Percentiles rank a stretch among this genome's conserved stretches.
Conservation (phyloP, 192 early-diverging fungal genomes). For the Lobulomyces angularis region DNA sequence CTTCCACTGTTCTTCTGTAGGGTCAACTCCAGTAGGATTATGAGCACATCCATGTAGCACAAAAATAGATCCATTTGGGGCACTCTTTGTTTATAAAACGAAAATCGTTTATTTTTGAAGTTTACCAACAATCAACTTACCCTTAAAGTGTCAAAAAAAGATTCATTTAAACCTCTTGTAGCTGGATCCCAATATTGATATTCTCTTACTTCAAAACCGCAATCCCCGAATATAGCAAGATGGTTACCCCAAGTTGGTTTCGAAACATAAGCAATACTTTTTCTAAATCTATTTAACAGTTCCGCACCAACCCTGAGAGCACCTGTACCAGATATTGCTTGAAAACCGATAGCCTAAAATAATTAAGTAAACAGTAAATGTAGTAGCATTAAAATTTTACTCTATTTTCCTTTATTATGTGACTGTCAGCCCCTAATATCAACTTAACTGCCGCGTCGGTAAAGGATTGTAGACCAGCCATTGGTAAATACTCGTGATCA, state of each 20-base stretch:
- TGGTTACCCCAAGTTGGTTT: conserved; percentile 99
- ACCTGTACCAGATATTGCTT: conserved; percentile 93
- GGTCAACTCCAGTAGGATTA: conserved; percentile 98
- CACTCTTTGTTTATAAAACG: conserved; percentile 22
- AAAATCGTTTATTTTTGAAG: conserved; percentile 1
- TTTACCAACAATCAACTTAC: conserved; percentile 5
- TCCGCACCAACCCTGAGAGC: conserved; percentile 74
- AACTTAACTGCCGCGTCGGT: conserved; percentile 67
- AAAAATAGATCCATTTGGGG: conserved; percentile 70
- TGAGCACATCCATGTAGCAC: conserved; percentile 94
- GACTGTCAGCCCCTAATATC: conserved; percentile 67
- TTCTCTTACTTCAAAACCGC: conserved; percentile 69
- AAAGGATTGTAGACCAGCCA: conserved; percentile 69
- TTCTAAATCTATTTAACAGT: conserved; percentile 65
- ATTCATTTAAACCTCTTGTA: conserved; percentile 66
- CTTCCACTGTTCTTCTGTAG: conserved; percentile 87
- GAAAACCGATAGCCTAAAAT: conserved; percentile 39
- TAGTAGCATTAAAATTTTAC: conserved; percentile 26
- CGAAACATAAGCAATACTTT: conserved; percentile 70
- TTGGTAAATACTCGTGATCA: conserved; percentile 92
- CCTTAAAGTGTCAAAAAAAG: conserved; percentile 55
- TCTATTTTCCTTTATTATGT: conserved; percentile 55
- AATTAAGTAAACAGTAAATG: conserved; percentile 5
- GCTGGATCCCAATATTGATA: conserved; percentile 84
- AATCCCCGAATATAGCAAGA: conserved; percentile 71